A percentile compares a stretch with the other conserved stretches of the same genome.
Conservation (phyloP, 495 filamentous ascomycete genomes). For the Aspergillus indologenus region DNA sequence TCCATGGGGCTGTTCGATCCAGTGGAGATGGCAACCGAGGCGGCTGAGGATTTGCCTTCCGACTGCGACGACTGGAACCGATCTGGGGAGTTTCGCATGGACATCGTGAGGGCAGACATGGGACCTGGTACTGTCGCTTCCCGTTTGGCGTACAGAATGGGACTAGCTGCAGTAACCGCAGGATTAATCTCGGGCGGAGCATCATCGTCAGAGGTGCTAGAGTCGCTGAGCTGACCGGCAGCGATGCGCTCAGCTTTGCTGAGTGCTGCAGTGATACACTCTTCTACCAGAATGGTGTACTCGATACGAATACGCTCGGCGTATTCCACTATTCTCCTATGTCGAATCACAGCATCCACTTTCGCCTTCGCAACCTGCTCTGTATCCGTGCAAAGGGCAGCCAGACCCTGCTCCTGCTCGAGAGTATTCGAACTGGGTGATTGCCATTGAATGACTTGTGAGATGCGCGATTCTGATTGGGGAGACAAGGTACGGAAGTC, state of each 20-base stretch:
- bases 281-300: slow-evolving; percentile 84
- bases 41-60: slow-evolving; percentile 52
- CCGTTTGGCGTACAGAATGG: slow-evolving; percentile 7
- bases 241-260: slow-evolving; percentile 86
- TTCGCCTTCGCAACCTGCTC: slow-evolving; percentile 78
- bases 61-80: slow-evolving; percentile 27
- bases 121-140: slow-evolving; percentile 23
- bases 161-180: slow-evolving; percentile 6
- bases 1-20: slow-evolving; percentile 89
- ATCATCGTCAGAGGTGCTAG: slow-evolving; percentile 53
- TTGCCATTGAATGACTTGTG: slow-evolving; percentile 93
- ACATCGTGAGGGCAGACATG: slow-evolving; percentile 42
- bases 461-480: slow-evolving; percentile 87
- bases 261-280: slow-evolving; percentile 90
- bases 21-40: slow-evolving; percentile 64
- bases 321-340: slow-evolving; percentile 92
- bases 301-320: slow-evolving; percentile 92
- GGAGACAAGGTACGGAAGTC: slow-evolving; percentile 89
- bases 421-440: slow-evolving; percentile 85
- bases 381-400: slow-evolving; percentile 83
- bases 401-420: slow-evolving; percentile 92
- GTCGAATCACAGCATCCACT: slow-evolving; percentile 86
- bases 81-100: slow-evolving; percentile 42
- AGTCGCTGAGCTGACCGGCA: slow-evolving; percentile 77
- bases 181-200: slow-evolving; percentile 28